phyloP scores from a whole-genome alignment of 805 yeast genomes.

The Starmera quercuum region DNA sequence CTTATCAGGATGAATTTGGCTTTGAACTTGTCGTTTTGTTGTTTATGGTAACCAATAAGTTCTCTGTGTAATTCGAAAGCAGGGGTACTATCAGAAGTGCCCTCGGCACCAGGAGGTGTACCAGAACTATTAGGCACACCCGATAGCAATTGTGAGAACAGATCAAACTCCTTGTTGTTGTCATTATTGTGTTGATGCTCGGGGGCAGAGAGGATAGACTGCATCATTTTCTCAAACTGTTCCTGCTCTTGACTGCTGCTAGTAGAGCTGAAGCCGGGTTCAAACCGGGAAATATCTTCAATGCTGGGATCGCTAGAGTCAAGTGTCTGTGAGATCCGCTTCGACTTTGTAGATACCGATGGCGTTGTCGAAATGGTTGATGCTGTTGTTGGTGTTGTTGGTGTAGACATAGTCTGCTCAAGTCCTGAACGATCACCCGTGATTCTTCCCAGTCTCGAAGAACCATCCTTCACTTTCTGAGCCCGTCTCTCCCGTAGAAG shows the following conservation, averaged over 20 bases:
- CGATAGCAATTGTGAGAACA: background rate
- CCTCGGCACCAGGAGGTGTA: background rate
- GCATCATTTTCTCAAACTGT: constrained; percentile 15
- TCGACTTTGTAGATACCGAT: background rate
- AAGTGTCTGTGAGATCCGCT: background rate
- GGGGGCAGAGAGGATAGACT: constrained; percentile 11
- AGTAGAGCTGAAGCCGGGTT: constrained; percentile 2
- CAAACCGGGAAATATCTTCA: constrained; percentile 8
- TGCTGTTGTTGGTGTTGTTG: background rate
- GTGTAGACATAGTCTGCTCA: background rate
- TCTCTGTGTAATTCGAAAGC: constrained; percentile 4
- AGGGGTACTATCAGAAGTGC: background rate
- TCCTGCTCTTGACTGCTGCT: constrained; percentile 3
- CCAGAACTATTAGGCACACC: background rate
- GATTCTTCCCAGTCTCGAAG: constrained; percentile 15
- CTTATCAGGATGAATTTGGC: constrained; percentile 14
- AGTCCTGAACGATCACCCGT: constrained; percentile 16
- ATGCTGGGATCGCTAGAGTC: constrained; percentile 9
- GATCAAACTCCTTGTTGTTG: background rate
- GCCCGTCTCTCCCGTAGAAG: constrained; percentile 20
- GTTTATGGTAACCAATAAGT: constrained; percentile 8
- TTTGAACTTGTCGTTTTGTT: constrained; percentile 14
- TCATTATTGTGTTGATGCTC: constrained; percentile 3
- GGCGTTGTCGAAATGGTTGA: background rate
- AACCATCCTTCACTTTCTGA: constrained; percentile 15